These are phyloP conservation scores for Ceratobasidium sp. DNA, from an alignment of 1,284 basidiomycete species.

Conservation along the genomic window DNA sequence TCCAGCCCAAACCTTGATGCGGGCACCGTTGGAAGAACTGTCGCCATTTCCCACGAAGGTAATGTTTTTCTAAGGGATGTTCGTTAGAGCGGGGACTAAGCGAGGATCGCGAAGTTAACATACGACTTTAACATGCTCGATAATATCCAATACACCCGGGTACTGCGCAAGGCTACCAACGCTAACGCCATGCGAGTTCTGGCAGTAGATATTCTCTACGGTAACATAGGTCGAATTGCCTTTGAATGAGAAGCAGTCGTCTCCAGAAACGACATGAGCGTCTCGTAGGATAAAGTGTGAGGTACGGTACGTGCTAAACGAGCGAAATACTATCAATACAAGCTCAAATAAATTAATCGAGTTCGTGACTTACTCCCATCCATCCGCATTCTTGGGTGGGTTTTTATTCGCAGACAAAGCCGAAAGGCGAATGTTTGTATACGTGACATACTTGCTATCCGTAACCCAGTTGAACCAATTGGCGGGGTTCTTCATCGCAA, in stretches of 20 bases:
- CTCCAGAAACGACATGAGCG: constrained; percentile 43
- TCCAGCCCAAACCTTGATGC: constrained; percentile 47
- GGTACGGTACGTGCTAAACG: constrained; percentile 37
- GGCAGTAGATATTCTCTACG: constrained; percentile 43
- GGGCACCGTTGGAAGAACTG: constrained; percentile 43
- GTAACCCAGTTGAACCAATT: constrained; percentile 44
- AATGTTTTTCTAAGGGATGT: constrained; percentile 27
- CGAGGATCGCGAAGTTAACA: too few relatives aligned
- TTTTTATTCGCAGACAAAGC: constrained; percentile 38
- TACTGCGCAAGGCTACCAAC: constrained; percentile 47
- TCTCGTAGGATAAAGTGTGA: constrained; percentile 39
- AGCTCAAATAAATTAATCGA: neutral
- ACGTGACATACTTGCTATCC: constrained; percentile 42
- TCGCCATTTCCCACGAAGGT: constrained; percentile 42
- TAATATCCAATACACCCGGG: constrained; percentile 33
- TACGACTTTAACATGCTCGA: constrained; percentile 41
- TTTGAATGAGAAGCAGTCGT: constrained; percentile 48
- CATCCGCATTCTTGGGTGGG: constrained; percentile 43
- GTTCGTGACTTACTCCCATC: constrained; percentile 33
- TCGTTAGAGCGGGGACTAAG: too few relatives aligned
- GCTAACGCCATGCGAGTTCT: constrained; percentile 44
- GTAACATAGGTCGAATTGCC: constrained; percentile 43
- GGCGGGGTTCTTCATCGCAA: constrained; percentile 34
- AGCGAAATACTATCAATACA: neutral
- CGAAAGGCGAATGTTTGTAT: constrained; percentile 39